A percentile compares a stretch with the other conserved stretches of the same genome.
Conservation (phyloP, 2,329 filamentous ascomycete genomes). For the Pyrenochaeta sp. region DNA sequence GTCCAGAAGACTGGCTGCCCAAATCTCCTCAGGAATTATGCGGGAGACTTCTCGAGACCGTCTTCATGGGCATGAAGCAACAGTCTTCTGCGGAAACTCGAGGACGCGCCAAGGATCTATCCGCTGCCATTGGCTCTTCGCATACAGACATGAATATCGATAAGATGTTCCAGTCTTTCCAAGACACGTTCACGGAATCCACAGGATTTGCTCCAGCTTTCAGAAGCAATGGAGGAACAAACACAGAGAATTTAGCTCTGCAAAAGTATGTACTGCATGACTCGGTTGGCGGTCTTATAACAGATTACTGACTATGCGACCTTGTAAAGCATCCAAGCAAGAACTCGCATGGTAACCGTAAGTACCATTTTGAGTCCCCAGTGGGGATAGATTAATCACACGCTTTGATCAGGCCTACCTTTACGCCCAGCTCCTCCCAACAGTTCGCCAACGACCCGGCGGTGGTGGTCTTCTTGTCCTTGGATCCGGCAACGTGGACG, state of each 20-base stretch:
- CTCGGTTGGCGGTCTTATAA: no score
- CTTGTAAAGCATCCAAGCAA: slow-evolving; percentile 72
- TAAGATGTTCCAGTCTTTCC: slow-evolving; percentile 66
- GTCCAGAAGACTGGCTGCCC: slow-evolving; percentile 59
- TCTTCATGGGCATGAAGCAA: slow-evolving; percentile 37
- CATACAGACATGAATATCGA: slow-evolving; percentile 69
- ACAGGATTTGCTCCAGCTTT: slow-evolving; percentile 68
- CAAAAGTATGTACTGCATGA: no score
- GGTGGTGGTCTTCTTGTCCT: slow-evolving; percentile 70
- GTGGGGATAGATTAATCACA: no score
- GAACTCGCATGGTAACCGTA: slow-evolving; percentile 69
- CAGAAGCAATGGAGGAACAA: slow-evolving; percentile 69
- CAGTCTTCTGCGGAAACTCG: slow-evolving; percentile 3
- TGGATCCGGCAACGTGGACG: slow-evolving; percentile 69
- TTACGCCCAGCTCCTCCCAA: slow-evolving; percentile 69
- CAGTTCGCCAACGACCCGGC: slow-evolving; percentile 63
- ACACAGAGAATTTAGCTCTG: slow-evolving; percentile 63
- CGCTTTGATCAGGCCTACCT: no score
- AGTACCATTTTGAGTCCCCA: no score
- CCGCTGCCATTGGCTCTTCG: slow-evolving; percentile 70
- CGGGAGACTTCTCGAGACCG: slow-evolving; percentile 64
- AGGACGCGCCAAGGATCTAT: slow-evolving; percentile 68
- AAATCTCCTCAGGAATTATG: slow-evolving; percentile 67
- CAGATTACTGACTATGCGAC: no score
- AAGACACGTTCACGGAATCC: slow-evolving; percentile 64